Conservation (phyloP, 2,329 filamentous ascomycete species). For the Didymella glomerata region DNA sequence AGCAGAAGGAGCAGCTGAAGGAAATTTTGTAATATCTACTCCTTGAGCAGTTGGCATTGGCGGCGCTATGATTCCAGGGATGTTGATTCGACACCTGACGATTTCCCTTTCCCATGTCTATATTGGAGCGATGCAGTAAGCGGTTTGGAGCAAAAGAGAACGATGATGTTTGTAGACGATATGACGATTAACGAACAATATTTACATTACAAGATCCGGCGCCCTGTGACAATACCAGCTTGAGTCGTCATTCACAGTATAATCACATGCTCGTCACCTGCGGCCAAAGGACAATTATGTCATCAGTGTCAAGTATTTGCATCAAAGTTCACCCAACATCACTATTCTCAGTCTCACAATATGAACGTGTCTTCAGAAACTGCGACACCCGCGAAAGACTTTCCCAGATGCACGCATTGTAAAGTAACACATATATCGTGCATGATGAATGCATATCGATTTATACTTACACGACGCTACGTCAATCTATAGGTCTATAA, state of each 20-base stretch:
- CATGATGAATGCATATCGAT: not conserved
- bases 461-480: not conserved
- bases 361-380: not conserved
- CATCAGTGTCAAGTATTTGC: too few relatives aligned
- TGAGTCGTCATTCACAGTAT: not conserved
- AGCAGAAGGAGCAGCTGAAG: conserved; percentile 82
- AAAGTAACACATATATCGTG: not conserved
- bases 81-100: not conserved
- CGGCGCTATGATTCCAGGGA: conserved; percentile 21
- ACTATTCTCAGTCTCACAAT: not conserved
- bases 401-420: too few relatives aligned
- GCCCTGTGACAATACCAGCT: not conserved
- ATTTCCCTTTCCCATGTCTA: conserved; percentile 4
- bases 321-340: too few relatives aligned
- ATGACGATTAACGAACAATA: conserved; percentile 13
- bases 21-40: conserved; percentile 70
- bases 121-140: conserved; percentile 2
- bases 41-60: conserved; percentile 29
- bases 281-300: not conserved
- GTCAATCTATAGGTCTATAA: not conserved
- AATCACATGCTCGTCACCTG: not conserved
- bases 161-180: conserved; percentile 4
- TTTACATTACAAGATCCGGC: not conserved
- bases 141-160: not conserved
- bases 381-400: too few relatives aligned